Evolutionary conservation across 306 rosid genomes (phyloP).

Genomic region (Cercis canadensis): DNA sequence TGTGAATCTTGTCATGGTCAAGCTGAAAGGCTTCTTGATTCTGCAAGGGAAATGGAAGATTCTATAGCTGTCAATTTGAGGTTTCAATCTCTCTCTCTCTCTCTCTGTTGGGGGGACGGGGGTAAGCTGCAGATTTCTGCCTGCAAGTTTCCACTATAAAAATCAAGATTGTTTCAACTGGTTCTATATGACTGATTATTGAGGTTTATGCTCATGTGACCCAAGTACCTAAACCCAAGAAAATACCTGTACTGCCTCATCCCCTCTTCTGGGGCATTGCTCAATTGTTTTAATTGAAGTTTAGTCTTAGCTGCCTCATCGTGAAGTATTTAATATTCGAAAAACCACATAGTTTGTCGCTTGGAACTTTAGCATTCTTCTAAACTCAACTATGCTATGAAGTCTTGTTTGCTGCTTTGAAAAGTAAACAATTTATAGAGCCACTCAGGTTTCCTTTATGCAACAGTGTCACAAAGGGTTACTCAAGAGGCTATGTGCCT

Average conservation of each 20-base stretch:
- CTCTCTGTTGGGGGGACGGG: background rate
- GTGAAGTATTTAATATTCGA: background rate
- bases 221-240: background rate
- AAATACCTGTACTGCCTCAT: background rate
- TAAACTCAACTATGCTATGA: constrained; percentile 10
- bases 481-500: constrained; percentile 21
- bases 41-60: constrained; percentile 99
- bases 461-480: background rate
- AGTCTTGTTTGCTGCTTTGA: constrained; percentile 25
- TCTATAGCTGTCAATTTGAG: constrained; percentile 95
- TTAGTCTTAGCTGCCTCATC: background rate
- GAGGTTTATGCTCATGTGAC: background rate
- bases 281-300: background rate
- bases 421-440: background rate
- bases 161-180: background rate
- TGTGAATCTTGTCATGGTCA: constrained; percentile 99
- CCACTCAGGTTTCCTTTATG: constrained; percentile 5
- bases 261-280: background rate
- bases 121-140: background rate
- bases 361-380: constrained; percentile 31
- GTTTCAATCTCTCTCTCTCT: constrained; percentile 52
- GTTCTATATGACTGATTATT: constrained; percentile 1
- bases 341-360: constrained; percentile 21
- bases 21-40: constrained; percentile 98
- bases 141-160: background rate